phyloP scores from a whole-genome alignment of 768 basidiomycete species.

The Clitopilus hobsonii region DNA sequence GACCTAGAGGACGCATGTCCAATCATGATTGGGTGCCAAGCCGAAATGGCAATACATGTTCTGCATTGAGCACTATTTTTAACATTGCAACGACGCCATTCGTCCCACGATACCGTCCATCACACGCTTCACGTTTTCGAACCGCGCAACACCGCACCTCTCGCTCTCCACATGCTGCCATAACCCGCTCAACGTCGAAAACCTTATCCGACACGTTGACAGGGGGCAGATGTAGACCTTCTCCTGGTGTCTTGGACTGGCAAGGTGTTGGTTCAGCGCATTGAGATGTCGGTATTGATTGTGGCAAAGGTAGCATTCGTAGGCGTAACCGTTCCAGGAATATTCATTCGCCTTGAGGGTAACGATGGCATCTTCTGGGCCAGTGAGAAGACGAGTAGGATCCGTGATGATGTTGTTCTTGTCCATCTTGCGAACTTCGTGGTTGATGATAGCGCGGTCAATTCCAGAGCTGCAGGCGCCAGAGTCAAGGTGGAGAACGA shows the following conservation, averaged over 20 bases:
- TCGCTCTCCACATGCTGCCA: conserved; percentile 66
- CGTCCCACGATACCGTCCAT: conserved; percentile 29
- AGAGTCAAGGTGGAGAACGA: conserved; percentile 60
- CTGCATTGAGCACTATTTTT: not conserved
- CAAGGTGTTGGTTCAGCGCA: conserved; percentile 30
- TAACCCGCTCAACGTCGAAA: conserved; percentile 51
- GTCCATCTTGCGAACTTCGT: conserved; percentile 36
- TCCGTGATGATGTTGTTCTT: conserved; percentile 47
- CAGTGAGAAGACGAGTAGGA: conserved; percentile 47
- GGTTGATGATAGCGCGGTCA: conserved; percentile 34
- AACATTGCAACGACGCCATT: conserved; percentile 19
- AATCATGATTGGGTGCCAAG: no score
- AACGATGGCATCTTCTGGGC: no score
- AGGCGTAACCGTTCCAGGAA: conserved; percentile 34
- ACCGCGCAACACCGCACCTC: conserved; percentile 49
- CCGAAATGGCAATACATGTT: no score
- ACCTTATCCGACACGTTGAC: conserved; percentile 34
- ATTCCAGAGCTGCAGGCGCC: conserved; percentile 52
- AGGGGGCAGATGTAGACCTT: conserved; percentile 51
- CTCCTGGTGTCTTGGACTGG: conserved; percentile 27
- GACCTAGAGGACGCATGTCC: no score
- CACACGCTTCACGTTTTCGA: conserved; percentile 32
- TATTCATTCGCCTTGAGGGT: conserved; percentile 20
- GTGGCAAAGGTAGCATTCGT: conserved; percentile 37
- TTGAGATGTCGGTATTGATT: conserved; percentile 22